phyloP scores from a whole-genome alignment of 2,329 filamentous ascomycete species.

The Sporothrix brunneoviolacea region DNA sequence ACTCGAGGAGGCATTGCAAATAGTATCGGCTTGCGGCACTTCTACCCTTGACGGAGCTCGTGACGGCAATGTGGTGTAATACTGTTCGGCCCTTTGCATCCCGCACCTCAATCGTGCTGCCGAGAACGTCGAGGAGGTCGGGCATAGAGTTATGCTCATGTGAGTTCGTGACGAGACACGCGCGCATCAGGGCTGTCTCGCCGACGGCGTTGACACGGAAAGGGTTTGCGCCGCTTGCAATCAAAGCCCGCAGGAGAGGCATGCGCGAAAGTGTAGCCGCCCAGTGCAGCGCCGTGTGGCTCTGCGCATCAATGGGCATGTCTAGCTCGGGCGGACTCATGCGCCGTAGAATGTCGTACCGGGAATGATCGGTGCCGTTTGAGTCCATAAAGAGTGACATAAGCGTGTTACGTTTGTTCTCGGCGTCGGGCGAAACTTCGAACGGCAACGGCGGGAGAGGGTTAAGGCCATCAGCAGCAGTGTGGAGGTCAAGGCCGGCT shows the following conservation, averaged over 20 bases:
- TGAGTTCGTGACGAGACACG: slow-evolving; percentile 89
- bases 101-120: slow-evolving; percentile 81
- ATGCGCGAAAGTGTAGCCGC: slow-evolving; percentile 87
- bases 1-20: slow-evolving; percentile 87
- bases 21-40: slow-evolving; percentile 93
- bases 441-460: slow-evolving; percentile 60
- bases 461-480: slow-evolving; percentile 44
- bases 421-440: slow-evolving; percentile 56
- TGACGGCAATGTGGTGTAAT: slow-evolving; percentile 91
- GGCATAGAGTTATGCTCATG: slow-evolving; percentile 87
- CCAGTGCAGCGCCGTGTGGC: slow-evolving; percentile 92
- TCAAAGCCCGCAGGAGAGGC: slow-evolving; percentile 71
- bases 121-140: slow-evolving; percentile 80
- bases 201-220: slow-evolving; percentile 82
- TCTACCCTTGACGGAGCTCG: slow-evolving; percentile 89
- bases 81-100: slow-evolving; percentile 88
- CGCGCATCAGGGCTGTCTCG: slow-evolving; percentile 88
- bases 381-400: slow-evolving; percentile 79
- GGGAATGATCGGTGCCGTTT: slow-evolving; percentile 58
- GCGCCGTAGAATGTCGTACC: slow-evolving; percentile 69
- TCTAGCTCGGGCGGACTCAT: slow-evolving; percentile 78
- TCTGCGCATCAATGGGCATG: slow-evolving; percentile 81
- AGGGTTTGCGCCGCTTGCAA: slow-evolving; percentile 78
- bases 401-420: slow-evolving; percentile 73
- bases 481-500: slow-evolving; percentile 32